Percentiles rank a stretch among this genome's conserved stretches.
phyloP scores from a whole-genome alignment of 2,329 filamentous ascomycete genomes.

The Colletotrichum abscissum region DNA sequence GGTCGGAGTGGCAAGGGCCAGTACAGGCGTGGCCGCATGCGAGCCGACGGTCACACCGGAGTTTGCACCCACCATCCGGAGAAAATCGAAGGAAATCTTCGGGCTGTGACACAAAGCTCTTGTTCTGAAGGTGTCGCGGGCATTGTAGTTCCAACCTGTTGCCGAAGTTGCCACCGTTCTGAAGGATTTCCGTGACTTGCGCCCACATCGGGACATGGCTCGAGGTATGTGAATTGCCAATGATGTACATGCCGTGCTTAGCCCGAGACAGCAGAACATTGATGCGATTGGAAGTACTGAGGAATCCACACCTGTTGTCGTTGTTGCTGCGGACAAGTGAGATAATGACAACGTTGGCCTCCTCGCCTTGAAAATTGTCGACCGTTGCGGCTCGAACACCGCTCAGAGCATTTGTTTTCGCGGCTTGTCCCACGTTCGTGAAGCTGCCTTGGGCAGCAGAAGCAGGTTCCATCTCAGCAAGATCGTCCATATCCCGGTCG shows the following conservation, averaged over 20 bases:
- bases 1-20: constrained; percentile 58
- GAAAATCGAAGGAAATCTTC: constrained; percentile 67
- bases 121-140: constrained; percentile 66
- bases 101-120: constrained; percentile 61
- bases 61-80: constrained; percentile 72
- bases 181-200: constrained; percentile 65
- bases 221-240: constrained; percentile 73
- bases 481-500: constrained; percentile 69
- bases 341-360: constrained; percentile 76
- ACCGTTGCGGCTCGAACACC: constrained; percentile 71
- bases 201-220: constrained; percentile 71
- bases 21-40: constrained; percentile 60
- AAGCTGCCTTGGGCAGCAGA: constrained; percentile 20
- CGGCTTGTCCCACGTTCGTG: constrained; percentile 21
- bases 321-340: constrained; percentile 78
- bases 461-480: constrained; percentile 52
- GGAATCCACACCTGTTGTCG: constrained; percentile 69
- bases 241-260: constrained; percentile 76
- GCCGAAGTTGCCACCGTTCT: constrained; percentile 58
- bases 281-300: constrained; percentile 74
- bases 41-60: constrained; percentile 61
- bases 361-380: constrained; percentile 84
- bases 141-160: constrained; percentile 65
- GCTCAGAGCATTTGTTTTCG: constrained; percentile 52
- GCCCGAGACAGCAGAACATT: constrained; percentile 77